phyloP scores from a whole-genome alignment of 208 protist species.

The Crithidia bombi region DNA sequence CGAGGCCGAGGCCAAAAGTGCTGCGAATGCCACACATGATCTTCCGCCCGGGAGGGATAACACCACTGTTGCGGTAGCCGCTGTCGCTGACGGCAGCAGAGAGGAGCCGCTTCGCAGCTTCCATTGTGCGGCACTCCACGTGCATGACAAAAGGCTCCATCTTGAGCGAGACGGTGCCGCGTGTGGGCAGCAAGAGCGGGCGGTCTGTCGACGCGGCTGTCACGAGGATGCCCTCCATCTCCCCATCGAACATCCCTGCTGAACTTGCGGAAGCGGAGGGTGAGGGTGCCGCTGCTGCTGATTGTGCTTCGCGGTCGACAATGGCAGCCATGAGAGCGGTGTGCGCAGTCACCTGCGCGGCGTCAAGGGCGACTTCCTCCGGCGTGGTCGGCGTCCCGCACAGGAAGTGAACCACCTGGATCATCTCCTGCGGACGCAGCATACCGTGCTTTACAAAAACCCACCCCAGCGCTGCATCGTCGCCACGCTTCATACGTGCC shows the following conservation, averaged over 20 bases:
- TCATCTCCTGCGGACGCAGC: conserved; percentile 65
- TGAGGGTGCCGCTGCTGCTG: background rate
- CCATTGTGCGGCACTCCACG: conserved; percentile 83
- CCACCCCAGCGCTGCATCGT: conserved; percentile 76
- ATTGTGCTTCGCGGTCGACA: background rate
- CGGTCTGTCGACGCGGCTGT: background rate
- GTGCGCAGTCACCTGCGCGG: conserved; percentile 29
- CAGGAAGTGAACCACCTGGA: conserved; percentile 55
- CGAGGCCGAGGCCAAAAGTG: conserved; percentile 65
- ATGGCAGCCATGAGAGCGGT: conserved; percentile 17
- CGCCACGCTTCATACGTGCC: conserved; percentile 65
- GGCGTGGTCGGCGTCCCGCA: conserved; percentile 40
- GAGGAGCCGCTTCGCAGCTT: conserved; percentile 71
- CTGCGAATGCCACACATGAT: conserved; percentile 86
- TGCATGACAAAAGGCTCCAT: conserved; percentile 92
- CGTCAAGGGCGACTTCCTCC: conserved; percentile 33
- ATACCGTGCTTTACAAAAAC: conserved; percentile 83
- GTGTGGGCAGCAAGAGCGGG: conserved; percentile 31
- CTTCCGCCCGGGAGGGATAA: conserved; percentile 75
- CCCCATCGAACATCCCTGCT: conserved; percentile 35
- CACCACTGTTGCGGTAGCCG: conserved; percentile 88
- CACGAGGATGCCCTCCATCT: conserved; percentile 68
- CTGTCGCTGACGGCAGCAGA: conserved; percentile 68
- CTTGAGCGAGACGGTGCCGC: conserved; percentile 74
- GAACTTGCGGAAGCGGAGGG: background rate